Conservation (phyloP, 176 grass and related monocot species). For the Poa annua region DNA sequence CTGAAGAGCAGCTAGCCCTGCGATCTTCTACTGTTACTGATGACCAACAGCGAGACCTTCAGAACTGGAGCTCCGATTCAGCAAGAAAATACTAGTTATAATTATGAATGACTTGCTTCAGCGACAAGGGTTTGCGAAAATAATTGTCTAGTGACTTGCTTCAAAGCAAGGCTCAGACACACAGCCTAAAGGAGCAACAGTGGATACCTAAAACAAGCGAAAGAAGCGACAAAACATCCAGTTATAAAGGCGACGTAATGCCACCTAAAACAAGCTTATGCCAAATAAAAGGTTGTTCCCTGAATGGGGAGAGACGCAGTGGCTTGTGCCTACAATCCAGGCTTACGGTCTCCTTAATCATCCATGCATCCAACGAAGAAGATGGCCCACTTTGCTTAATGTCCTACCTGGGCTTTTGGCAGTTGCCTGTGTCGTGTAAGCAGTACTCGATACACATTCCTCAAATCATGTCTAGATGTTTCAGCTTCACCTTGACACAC, state of each 20-base stretch:
- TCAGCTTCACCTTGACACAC: not conserved
- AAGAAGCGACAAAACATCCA: slow-evolving; percentile 22
- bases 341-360: slow-evolving; percentile 11
- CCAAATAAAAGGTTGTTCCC: not conserved
- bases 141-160: not conserved
- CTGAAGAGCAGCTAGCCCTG: not conserved
- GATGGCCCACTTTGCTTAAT: not conserved
- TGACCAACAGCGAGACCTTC: not conserved
- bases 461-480: not conserved
- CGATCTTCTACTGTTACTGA: not conserved
- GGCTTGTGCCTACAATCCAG: slow-evolving; percentile 38
- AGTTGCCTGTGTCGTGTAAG: not conserved
- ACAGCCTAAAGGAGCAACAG: not conserved
- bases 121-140: not conserved
- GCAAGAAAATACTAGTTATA: not conserved
- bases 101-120: not conserved
- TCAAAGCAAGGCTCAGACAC: not conserved
- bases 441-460: not conserved
- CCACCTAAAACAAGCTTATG: not conserved
- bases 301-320: not conserved
- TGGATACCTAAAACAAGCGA: not conserved
- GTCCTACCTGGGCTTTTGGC: slow-evolving; percentile 15
- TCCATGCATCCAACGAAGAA: not conserved
- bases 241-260: slow-evolving; percentile 21
- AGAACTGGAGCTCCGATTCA: not conserved